A percentile compares a stretch with the other conserved stretches of the same genome.
phyloP scores from a whole-genome alignment of 495 filamentous ascomycete genomes.

The Lasiosphaeria miniovina region DNA sequence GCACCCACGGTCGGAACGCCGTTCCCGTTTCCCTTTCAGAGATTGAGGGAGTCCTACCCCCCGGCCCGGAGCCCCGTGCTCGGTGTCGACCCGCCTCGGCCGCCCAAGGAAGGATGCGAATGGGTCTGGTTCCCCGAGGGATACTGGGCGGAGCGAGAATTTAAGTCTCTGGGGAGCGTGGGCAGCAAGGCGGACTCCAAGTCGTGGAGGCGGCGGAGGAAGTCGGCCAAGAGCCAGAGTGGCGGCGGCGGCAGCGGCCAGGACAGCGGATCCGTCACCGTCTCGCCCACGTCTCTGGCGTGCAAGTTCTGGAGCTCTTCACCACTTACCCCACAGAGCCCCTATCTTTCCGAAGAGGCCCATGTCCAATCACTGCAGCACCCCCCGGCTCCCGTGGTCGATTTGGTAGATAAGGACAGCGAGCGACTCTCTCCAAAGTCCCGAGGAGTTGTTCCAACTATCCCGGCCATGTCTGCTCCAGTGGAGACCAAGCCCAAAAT shows the following conservation, averaged over 20 bases:
- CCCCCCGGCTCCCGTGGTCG: conserved; percentile 6
- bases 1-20: not conserved
- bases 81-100: conserved; percentile 46
- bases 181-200: conserved; percentile 20
- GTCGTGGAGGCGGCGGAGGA: conserved; percentile 36
- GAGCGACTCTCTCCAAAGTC: conserved; percentile 23
- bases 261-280: conserved; percentile 18
- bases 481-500: not conserved
- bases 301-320: not conserved
- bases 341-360: conserved; percentile 34
- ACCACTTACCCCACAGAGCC: conserved; percentile 19
- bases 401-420: conserved; percentile 5
- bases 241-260: conserved; percentile 21
- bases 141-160: conserved; percentile 53
- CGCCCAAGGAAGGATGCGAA: conserved; percentile 46
- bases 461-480: not conserved
- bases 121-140: conserved; percentile 57
- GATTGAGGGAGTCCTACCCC: not conserved
- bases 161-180: conserved; percentile 6
- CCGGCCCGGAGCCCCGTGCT: conserved; percentile 1
- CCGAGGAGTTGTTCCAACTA: not conserved
- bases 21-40: not conserved
- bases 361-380: conserved; percentile 37
- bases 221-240: conserved; percentile 34
- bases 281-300: conserved; percentile 20